These are phyloP conservation scores for Sporisorium sorghi DNA, from an alignment of 1,284 basidiomycete genomes.

Conservation along the genomic window DNA sequence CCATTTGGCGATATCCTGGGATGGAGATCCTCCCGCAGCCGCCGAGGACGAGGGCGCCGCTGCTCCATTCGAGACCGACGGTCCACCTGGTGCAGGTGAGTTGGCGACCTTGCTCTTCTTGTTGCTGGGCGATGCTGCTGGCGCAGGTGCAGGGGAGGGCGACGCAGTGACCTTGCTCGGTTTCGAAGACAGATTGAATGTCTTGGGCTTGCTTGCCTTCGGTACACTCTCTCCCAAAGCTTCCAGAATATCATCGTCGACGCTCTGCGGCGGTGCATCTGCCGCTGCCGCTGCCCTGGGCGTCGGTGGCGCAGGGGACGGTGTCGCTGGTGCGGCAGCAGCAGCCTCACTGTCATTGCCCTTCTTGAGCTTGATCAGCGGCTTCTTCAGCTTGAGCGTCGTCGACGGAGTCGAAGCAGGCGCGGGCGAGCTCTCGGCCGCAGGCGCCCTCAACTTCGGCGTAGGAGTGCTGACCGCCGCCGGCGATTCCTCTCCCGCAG, in stretches of 20 bases:
- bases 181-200: conserved; percentile 9
- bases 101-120: conserved; percentile 28
- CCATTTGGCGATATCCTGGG: conserved; percentile 39
- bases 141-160: conserved; percentile 19
- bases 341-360: conserved; percentile 21
- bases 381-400: conserved; percentile 47
- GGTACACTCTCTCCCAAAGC: conserved; percentile 36
- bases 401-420: conserved; percentile 16
- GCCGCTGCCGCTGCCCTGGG: neutral
- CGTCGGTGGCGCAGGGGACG: conserved; percentile 18
- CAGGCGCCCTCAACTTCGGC: conserved; percentile 14
- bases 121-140: conserved; percentile 18
- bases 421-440: conserved; percentile 10
- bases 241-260: conserved; percentile 51
- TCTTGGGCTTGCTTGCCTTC: conserved; percentile 42
- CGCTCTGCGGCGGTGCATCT: conserved; percentile 19
- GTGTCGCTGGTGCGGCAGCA: conserved; percentile 10
- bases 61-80: conserved; percentile 15
- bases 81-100: conserved; percentile 14
- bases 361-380: conserved; percentile 53
- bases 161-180: conserved; percentile 13
- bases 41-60: conserved; percentile 13
- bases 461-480: conserved; percentile 28
- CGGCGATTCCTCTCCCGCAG: conserved; percentile 21
- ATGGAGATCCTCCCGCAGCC: conserved; percentile 5